Percentiles rank a stretch among this genome's conserved stretches.
Evolutionary conservation across 139 green algal species (phyloP).

Genomic region (Nannochloris sp.): DNA sequence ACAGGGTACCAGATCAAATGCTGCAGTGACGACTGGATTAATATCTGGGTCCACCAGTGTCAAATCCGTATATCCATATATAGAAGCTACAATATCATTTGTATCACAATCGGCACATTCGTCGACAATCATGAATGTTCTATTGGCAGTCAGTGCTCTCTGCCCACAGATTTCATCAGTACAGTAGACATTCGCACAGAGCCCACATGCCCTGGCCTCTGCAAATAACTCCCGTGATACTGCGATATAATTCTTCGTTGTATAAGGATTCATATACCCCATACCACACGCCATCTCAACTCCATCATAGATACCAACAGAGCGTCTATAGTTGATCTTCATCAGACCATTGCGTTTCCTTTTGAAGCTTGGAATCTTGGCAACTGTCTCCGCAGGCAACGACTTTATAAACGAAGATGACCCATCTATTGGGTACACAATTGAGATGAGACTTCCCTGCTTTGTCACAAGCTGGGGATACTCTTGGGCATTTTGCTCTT

Average conservation of each 20-base stretch:
- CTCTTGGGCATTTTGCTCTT: no score
- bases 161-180: conserved; percentile 11
- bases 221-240: conserved; percentile 6
- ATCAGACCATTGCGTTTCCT: neutral
- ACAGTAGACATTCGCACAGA: conserved; percentile 20
- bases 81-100: conserved; percentile 7
- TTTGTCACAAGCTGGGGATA: no score
- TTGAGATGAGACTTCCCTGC: no score
- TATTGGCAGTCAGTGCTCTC: neutral
- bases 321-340: conserved; percentile 8
- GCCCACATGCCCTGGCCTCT: conserved; percentile 10
- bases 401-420: no score
- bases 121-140: conserved; percentile 17
- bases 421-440: no score
- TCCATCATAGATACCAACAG: conserved; percentile 14
- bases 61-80: conserved; percentile 4
- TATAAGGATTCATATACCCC: conserved; percentile 16
- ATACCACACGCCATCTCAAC: conserved; percentile 20
- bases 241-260: conserved; percentile 22
- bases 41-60: conserved; percentile 12
- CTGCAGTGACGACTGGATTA: conserved; percentile 3
- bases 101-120: conserved; percentile 16
- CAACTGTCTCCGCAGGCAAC: neutral
- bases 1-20: conserved; percentile 10
- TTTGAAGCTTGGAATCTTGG: neutral